Evolutionary conservation across 1,284 basidiomycete genomes (phyloP), one percentile per base, ranked within the genome.

Genomic region (Polyporus tsugae): DNA sequence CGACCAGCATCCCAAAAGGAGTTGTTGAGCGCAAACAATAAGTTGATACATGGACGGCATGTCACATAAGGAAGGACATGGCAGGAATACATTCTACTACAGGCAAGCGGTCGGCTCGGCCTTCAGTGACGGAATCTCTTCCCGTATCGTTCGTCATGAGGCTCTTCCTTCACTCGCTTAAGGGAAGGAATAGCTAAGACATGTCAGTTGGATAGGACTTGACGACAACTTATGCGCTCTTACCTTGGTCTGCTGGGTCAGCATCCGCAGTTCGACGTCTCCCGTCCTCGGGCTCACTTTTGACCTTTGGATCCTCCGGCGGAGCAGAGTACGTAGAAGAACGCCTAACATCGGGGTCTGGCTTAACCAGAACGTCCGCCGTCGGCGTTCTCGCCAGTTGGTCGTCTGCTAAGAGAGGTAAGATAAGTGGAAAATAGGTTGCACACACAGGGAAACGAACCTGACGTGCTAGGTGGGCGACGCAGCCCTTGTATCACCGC

Each of bases 81-180:
- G 29, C 19, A 19, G 29, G 53, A 35, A 55, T 19, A 55, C 17
- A 3, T 4, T n/a, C 46, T 35, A 19, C 4, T 36, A 19, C 55
- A 4, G 11, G 22, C 25, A 59, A 9, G 22, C 9, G 22, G 38
- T 13, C 6, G 22, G 6, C 11, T 29, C 22, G 15, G 22, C n/a
- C 9, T 58, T 41, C 25, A 60, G 4, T 38, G n/a, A 15, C 58
- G 58, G 38, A 42, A 25, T 41, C 58, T 42, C 36, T 60, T 60
- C 4, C 22, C 58, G 29, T 22, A 22, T 13, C 58, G 39, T 11
- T 22, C 36, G 5, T 60, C 38, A 41, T 41, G 58, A 29, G 58
- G n/a, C 15, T 60, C 58, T 42, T 60, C 58, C 39, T 60, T 60
- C 10, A 42, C 39, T 25, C 58, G 58, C 39, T 60, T 60, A 4